phyloP scores from a whole-genome alignment of 176 grass and related monocot species.

The bread wheat (Triticum aestivum) region DNA sequence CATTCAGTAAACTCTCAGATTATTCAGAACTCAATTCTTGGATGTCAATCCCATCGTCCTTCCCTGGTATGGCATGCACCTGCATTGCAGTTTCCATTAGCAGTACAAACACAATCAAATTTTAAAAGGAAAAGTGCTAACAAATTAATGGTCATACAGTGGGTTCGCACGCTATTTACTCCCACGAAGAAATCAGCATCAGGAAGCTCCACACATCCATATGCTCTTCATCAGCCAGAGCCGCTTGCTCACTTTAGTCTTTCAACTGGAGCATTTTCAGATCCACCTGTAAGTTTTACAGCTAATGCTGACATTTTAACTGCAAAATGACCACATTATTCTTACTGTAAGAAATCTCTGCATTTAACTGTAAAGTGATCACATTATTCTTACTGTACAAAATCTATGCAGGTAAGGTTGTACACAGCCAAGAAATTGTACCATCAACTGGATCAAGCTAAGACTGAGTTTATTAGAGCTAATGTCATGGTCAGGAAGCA shows the following conservation, averaged over 20 bases:
- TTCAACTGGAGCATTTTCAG: slow-evolving; percentile 85
- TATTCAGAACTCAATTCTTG: slow-evolving; percentile 91
- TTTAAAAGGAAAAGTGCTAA: slow-evolving; percentile 14
- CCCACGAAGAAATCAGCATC: slow-evolving; percentile 41
- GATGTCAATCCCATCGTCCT: slow-evolving; percentile 86
- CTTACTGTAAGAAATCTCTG: slow-evolving; percentile 25
- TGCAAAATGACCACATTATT: background rate
- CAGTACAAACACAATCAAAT: background rate
- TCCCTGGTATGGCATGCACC: slow-evolving; percentile 54
- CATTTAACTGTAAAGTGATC: background rate
- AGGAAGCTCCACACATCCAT: slow-evolving; percentile 64
- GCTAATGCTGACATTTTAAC: slow-evolving; percentile 9
- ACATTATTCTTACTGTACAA: slow-evolving; percentile 11
- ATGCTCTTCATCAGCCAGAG: slow-evolving; percentile 53
- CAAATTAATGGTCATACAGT: slow-evolving; percentile 41
- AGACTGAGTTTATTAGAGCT: slow-evolving; percentile 65
- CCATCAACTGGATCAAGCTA: slow-evolving; percentile 73
- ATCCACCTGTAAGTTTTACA: slow-evolving; percentile 68
- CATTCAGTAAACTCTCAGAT: slow-evolving; percentile 77
- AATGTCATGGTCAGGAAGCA: slow-evolving; percentile 66
- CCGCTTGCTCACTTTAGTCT: slow-evolving; percentile 89
- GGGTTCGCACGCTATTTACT: slow-evolving; percentile 56
- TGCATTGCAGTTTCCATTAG: slow-evolving; percentile 11
- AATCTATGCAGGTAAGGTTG: slow-evolving; percentile 69
- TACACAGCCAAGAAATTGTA: slow-evolving; percentile 77